Conservation (phyloP, 495 filamentous ascomycete species). For the Halenospora varia region DNA sequence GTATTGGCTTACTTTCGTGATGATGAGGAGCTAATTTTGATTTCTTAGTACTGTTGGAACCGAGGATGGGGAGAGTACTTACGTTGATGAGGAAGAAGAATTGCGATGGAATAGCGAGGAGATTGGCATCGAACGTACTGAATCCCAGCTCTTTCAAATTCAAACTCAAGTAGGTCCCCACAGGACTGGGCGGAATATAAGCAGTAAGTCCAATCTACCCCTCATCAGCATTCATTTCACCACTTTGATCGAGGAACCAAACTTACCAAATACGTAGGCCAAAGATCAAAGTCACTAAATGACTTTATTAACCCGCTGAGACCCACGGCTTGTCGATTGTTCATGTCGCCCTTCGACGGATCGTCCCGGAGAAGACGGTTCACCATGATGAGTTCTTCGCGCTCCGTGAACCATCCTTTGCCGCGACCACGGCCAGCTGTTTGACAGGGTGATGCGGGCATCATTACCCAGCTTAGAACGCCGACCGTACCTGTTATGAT, state of each 20-base stretch:
- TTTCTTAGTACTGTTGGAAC: too few species aligned
- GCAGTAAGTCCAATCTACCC: conserved; percentile 57
- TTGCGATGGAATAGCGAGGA: conserved; percentile 61
- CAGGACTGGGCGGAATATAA: conserved; percentile 49
- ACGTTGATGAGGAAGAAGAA: conserved; percentile 42
- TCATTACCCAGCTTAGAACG: conserved; percentile 58
- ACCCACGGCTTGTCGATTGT: conserved; percentile 56
- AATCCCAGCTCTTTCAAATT: conserved; percentile 58
- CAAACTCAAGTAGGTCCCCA: conserved; percentile 57
- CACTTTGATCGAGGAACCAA: too few species aligned
- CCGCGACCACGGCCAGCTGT: conserved; percentile 43
- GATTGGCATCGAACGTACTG: conserved; percentile 61
- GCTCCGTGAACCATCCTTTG: conserved; percentile 63
- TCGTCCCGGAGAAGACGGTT: conserved; percentile 71
- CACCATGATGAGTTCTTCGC: conserved; percentile 65
- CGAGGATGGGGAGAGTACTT: too few species aligned
- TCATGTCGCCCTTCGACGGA: conserved; percentile 47
- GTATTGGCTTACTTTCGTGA: conserved; percentile 56
- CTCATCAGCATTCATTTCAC: too few species aligned
- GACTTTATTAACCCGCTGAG: conserved; percentile 52
- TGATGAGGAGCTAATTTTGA: too few species aligned
- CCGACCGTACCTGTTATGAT: conserved; percentile 59
- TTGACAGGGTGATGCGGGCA: conserved; percentile 70
- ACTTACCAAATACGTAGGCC: conserved; percentile 69
- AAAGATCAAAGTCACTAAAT: conserved; percentile 66